Evolutionary conservation across 208 protist genomes (phyloP), one percentile per base, ranked within the genome.

Genomic region (Acanthamoeba royreba): DNA sequence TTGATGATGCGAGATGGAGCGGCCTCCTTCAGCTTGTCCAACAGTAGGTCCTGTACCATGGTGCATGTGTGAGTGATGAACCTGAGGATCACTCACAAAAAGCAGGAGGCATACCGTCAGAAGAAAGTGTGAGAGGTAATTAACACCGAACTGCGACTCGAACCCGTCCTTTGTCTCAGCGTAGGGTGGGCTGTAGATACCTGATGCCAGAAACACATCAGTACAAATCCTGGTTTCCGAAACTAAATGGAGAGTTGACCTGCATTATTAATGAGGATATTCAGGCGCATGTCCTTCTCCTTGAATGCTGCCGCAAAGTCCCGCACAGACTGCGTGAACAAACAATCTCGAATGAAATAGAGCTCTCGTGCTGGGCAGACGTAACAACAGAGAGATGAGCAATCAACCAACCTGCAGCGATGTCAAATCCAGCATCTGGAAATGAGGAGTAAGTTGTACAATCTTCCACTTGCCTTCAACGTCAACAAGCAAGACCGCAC

Each of bases 271-370:
- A 87, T 58, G 45, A 87, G 79, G 11, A 87, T 22, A 28, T 87
- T 40, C 9, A 87, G 79, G 22, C 45, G 79, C 1, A 28, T n/a
- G 25, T 42, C 22, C 47, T 17, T 87, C 47, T 35, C 3, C 46
- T 61, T 49, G 79, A 87, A 87, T 46, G n/a, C 47, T 55, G 49
- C 11, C 19, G 79, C 79, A 87, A 86, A 87, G 46, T 49, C 79
- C 3, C 79, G 42, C 46, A 87, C 47, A 8, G 79, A 87, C n/a
- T n/a, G n/a, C n/a, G n/a, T n/a, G n/a, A n/a, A n/a, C n/a, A n/a
- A n/a, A n/a, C n/a, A n/a, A n/a, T n/a, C n/a, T n/a, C n/a, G n/a
- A n/a, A n/a, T n/a, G n/a, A n/a, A n/a, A n/a, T n/a, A n/a, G n/a
- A n/a, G n/a, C n/a, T n/a, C n/a, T n/a, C n/a, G n/a, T n/a, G n/a